Base-by-base conservation (phyloP, 495 filamentous ascomycete genomes). In the Xylaria cubensis region DNA sequence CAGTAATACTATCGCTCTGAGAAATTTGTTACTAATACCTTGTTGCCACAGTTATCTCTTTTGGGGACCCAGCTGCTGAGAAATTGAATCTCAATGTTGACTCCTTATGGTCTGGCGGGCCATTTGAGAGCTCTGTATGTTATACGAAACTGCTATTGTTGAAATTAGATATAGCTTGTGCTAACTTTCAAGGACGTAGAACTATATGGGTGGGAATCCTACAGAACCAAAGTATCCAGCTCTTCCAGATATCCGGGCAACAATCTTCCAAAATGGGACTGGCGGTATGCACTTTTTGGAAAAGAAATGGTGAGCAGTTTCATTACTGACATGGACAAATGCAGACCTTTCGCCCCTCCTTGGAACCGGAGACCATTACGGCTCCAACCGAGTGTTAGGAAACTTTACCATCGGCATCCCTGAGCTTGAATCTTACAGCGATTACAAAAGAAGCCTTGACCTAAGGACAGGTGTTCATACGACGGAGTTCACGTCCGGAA, bases 191-290 rank as follows among this genome's bases (percentile, higher is more conserved):
- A 15, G 6, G 32, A 29, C 10, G 32, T 39, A 75, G 79, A 77
- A 56, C 17, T 87, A 87, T 65, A 75, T 74, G 4, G 86, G 86
- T 26, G 85, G 86, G 8, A 87, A 87, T 64, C 85, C 86, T 13
- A 66, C 78, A 19, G 70, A 76, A 13, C 77, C 78, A 34, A 73
- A 74, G 32, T 77, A 76, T 13, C 68, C 78, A 17, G 80, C 78
- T 29, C 69, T 87, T 12, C 76, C 81, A 21, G 80, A 77, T 9
- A 84, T 88, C 39, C 78, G 83, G 32, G 78, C 84, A 3, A 76
- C 71, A 21, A 87, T 86, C 46, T 87, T 84, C 62, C 73, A 78
- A 55, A 84, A 86, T 70, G 84, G 83, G 7, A 84, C 80, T 13
- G 84, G 85, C 12, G 80, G 69, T 73, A 76, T 5, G 73, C 26